phyloP scores from a whole-genome alignment of 2,329 filamentous ascomycete species.

The Aspergillus ochraceoroseus region DNA sequence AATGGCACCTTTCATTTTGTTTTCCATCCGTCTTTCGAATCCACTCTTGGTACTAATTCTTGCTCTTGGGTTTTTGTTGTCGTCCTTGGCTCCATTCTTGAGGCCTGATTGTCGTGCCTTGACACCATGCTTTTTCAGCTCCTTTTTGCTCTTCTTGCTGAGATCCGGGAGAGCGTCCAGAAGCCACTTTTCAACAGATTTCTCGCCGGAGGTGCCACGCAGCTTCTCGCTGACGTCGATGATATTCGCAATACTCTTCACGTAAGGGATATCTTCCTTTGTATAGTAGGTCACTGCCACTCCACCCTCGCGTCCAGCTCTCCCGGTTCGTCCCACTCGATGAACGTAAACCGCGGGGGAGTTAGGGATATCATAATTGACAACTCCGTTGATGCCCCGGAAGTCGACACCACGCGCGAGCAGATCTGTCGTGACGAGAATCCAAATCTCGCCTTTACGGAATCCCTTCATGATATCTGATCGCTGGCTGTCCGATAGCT shows the following conservation, averaged over 20 bases:
- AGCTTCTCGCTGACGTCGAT: constrained; percentile 78
- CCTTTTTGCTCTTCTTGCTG: constrained; percentile 76
- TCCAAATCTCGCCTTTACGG: constrained; percentile 88
- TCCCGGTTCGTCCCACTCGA: constrained; percentile 82
- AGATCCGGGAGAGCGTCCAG: constrained; percentile 80
- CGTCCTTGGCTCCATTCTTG: constrained; percentile 41
- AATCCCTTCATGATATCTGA: constrained; percentile 83
- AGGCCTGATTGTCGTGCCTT: constrained; percentile 57
- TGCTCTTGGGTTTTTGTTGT: constrained; percentile 47
- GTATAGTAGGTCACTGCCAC: constrained; percentile 93
- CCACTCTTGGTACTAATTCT: constrained; percentile 65
- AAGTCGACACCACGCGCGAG: constrained; percentile 92
- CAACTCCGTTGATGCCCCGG: constrained; percentile 86
- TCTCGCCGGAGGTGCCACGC: constrained; percentile 48
- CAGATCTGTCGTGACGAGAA: constrained; percentile 92
- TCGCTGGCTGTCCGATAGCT: constrained; percentile 69
- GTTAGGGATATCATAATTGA: constrained; percentile 97
- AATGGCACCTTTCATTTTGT: constrained; percentile 46
- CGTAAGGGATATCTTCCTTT: constrained; percentile 82
- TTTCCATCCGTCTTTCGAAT: constrained; percentile 45
- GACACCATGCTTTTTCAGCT: constrained; percentile 74
- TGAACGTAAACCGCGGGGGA: constrained; percentile 88
- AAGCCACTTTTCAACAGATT: constrained; percentile 74
- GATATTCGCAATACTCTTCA: constrained; percentile 90
- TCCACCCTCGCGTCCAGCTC: constrained; percentile 80